phyloP scores from a whole-genome alignment of 345 rosid genomes.

The Brassica incana region DNA sequence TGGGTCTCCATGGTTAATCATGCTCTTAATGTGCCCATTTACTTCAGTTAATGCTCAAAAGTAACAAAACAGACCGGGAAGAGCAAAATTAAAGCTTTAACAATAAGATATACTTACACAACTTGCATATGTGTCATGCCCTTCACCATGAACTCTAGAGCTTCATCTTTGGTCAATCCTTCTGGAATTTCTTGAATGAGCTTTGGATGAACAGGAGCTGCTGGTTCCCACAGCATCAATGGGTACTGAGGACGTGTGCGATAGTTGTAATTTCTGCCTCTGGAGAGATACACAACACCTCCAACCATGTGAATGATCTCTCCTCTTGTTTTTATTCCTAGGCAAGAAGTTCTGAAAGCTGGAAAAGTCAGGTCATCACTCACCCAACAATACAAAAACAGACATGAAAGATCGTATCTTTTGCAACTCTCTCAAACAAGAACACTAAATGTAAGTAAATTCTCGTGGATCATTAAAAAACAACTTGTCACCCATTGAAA shows the following conservation, averaged over 20 bases:
- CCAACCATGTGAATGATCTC: constrained; percentile 75
- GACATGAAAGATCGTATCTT: constrained; percentile 2
- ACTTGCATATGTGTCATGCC: constrained; percentile 62
- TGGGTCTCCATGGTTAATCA: too few relatives aligned
- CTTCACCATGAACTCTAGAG: constrained; percentile 57
- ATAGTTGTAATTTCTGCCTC: constrained; percentile 84
- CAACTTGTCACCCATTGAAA: too few relatives aligned
- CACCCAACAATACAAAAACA: neutral
- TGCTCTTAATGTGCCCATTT: too few relatives aligned
- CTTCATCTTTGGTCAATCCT: constrained; percentile 78
- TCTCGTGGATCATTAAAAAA: too few relatives aligned
- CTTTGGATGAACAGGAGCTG: constrained; percentile 93
- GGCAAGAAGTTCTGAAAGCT: neutral
- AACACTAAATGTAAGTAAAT: neutral
- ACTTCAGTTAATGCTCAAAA: too few relatives aligned
- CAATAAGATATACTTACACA: constrained; percentile 48
- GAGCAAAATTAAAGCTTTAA: neutral
- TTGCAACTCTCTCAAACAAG: neutral
- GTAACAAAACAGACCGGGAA: neutral
- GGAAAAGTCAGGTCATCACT: neutral
- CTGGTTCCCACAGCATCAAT: constrained; percentile 94
- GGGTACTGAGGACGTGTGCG: constrained; percentile 79
- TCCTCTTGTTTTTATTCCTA: constrained; percentile 83
- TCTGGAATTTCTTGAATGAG: constrained; percentile 90
- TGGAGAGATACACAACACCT: constrained; percentile 76